A percentile compares a stretch with the other conserved stretches of the same genome.
Conservation (phyloP, 805 yeast genomes). For the Schwanniomyces sp. region DNA sequence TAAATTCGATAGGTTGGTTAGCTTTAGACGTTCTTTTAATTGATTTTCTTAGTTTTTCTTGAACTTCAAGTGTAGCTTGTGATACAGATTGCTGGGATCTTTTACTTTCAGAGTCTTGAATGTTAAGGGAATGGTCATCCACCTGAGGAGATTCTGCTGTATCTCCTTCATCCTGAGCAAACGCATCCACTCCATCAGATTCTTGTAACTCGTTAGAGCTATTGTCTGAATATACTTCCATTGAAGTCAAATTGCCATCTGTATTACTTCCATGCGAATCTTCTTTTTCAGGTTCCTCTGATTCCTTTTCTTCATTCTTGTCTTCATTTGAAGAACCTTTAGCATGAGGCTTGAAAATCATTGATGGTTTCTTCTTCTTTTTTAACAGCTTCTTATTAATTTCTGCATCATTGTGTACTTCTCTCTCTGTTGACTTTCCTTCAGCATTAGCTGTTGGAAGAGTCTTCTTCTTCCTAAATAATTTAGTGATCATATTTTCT, state of each 20-base stretch:
- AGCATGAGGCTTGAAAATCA: background rate
- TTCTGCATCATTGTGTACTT: background rate
- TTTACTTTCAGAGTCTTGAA: background rate
- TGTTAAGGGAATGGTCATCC: background rate
- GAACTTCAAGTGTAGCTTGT: conserved; percentile 39
- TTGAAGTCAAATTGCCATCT: conserved; percentile 1
- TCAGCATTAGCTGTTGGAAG: background rate
- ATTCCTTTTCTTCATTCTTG: background rate
- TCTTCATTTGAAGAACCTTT: background rate
- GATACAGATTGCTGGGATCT: background rate
- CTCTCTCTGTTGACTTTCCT: background rate
- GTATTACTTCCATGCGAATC: background rate
- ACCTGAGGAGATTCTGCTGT: background rate
- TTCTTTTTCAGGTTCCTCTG: background rate
- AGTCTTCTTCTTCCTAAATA: conserved; percentile 36
- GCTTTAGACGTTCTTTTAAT: conserved; percentile 42
- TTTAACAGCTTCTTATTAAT: background rate
- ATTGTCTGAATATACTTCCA: background rate
- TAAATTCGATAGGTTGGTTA: conserved; percentile 47
- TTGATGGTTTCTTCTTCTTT: background rate
- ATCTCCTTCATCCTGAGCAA: conserved; percentile 5
- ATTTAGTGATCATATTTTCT: conserved; percentile 40
- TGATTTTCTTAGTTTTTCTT: conserved; percentile 42
- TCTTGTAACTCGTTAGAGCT: background rate
- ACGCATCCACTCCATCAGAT: background rate